A percentile compares a stretch with the other conserved stretches of the same genome.
phyloP scores from a whole-genome alignment of 768 basidiomycete genomes.

The Hebeloma cylindrosporum region DNA sequence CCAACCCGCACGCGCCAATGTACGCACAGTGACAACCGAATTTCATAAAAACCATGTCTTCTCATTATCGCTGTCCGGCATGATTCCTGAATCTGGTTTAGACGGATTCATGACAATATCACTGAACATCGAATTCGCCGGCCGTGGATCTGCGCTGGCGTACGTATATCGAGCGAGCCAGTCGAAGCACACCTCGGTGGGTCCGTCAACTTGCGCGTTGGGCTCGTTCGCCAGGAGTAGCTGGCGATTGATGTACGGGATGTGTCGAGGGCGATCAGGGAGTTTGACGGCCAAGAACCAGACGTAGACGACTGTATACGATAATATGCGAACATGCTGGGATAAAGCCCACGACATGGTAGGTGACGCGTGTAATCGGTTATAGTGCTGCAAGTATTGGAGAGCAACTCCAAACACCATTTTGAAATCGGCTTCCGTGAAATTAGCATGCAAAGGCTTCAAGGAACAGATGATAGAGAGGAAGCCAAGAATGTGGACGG shows the following conservation, averaged over 20 bases:
- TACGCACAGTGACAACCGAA: slow-evolving; percentile 79
- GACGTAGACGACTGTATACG: slow-evolving; percentile 87
- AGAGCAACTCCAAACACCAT: slow-evolving; percentile 93
- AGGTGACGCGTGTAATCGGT: slow-evolving; percentile 54
- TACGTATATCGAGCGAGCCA: slow-evolving; percentile 96
- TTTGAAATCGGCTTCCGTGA: slow-evolving; percentile 88
- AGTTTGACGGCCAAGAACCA: slow-evolving; percentile 93
- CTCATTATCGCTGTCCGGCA: slow-evolving; percentile 47
- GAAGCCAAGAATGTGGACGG: slow-evolving; percentile 95
- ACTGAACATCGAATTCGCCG: slow-evolving; percentile 73
- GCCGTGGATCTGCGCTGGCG: slow-evolving; percentile 89
- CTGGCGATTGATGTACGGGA: slow-evolving; percentile 84
- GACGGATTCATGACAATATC: slow-evolving; percentile 68
- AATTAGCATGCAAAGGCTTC: slow-evolving; percentile 79
- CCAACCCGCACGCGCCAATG: slow-evolving; percentile 79
- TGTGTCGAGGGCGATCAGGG: slow-evolving; percentile 74
- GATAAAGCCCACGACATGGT: slow-evolving; percentile 82
- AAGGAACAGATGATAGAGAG: slow-evolving; percentile 84
- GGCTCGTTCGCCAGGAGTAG: slow-evolving; percentile 84
- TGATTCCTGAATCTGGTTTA: slow-evolving; percentile 24
- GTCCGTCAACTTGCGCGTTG: slow-evolving; percentile 73
- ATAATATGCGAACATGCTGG: slow-evolving; percentile 87
- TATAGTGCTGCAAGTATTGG: slow-evolving; percentile 92
- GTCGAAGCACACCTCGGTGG: slow-evolving; percentile 95
- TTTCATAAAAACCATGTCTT: slow-evolving; percentile 89